These are phyloP conservation scores for Colletotrichum neosansevieriae DNA, from an alignment of 2,329 filamentous ascomycete genomes.

Conservation along the genomic window DNA sequence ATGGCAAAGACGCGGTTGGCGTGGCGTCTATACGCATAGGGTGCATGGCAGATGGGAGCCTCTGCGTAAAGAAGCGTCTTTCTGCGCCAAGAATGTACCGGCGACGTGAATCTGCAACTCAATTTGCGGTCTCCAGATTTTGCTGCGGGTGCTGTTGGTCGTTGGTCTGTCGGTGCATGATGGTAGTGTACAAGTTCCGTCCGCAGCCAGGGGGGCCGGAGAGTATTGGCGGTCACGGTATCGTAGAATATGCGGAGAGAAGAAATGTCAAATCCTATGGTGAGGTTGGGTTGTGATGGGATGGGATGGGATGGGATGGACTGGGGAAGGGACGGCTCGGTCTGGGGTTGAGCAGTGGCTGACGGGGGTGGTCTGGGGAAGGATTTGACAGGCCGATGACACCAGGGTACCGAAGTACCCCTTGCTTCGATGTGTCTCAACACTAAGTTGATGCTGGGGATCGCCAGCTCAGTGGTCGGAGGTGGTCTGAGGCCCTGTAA, in stretches of 20 bases:
- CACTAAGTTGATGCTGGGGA: no score
- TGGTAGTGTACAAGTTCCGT: constrained; percentile 10
- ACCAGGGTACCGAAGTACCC: no score
- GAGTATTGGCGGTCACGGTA: not conserved
- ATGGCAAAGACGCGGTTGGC: constrained; percentile 3
- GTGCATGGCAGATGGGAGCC: not conserved
- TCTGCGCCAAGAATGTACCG: constrained; percentile 5
- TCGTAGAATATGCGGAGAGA: constrained; percentile 17
- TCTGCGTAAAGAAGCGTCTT: not conserved
- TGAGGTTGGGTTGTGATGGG: not conserved
- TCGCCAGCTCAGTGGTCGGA: no score
- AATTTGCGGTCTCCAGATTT: constrained; percentile 24
- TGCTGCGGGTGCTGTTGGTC: constrained; percentile 19
- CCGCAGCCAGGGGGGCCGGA: not conserved
- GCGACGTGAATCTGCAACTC: constrained; percentile 16
- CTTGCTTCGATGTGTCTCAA: no score
- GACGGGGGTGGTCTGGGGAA: not conserved
- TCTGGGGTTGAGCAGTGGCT: not conserved
- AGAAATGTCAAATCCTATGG: constrained; percentile 9
- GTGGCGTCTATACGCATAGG: not conserved
- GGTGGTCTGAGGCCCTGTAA: no score
- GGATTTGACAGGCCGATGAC: constrained; percentile 4
- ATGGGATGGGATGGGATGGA: not conserved
- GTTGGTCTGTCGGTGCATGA: constrained; percentile 19
- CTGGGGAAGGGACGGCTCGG: constrained; percentile 8